Conservation (phyloP, 805 yeast genomes). For the Jamesozyma lodderae region DNA sequence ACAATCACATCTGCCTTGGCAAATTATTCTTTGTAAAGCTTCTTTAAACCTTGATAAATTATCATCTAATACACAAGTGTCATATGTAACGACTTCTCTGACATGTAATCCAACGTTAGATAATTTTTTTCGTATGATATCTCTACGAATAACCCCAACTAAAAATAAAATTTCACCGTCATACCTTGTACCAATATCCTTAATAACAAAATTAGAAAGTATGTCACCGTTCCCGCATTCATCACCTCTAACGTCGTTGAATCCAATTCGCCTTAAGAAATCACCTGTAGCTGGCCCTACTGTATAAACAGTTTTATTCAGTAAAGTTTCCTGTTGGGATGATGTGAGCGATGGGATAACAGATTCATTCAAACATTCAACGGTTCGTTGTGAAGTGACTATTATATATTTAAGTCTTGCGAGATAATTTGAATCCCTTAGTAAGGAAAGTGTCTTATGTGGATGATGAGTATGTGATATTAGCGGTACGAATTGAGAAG, state of each 20-base stretch:
- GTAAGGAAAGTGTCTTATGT: constrained; percentile 34
- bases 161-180: constrained; percentile 47
- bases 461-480: constrained; percentile 51
- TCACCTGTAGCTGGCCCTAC: constrained; percentile 85
- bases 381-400: constrained; percentile 87
- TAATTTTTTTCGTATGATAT: constrained; percentile 63
- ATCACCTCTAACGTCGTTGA: constrained; percentile 51
- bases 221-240: constrained; percentile 74
- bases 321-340: constrained; percentile 10
- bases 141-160: constrained; percentile 81
- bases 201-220: constrained; percentile 54
- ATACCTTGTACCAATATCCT: constrained; percentile 18
- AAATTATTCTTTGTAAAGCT: neutral
- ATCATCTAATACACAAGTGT: constrained; percentile 46
- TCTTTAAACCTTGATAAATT: constrained; percentile 34
- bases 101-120: constrained; percentile 13
- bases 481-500: constrained; percentile 60
- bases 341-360: constrained; percentile 25
- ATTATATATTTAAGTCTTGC: constrained; percentile 44
- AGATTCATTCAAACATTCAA: constrained; percentile 57
- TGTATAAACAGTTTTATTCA: constrained; percentile 55
- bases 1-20: constrained; percentile 6
- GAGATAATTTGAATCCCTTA: constrained; percentile 38
- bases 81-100: constrained; percentile 58
- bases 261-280: constrained; percentile 54